These are phyloP conservation scores for Rhizophora mangle DNA, from an alignment of 345 rosid genomes.

Conservation along the genomic window DNA sequence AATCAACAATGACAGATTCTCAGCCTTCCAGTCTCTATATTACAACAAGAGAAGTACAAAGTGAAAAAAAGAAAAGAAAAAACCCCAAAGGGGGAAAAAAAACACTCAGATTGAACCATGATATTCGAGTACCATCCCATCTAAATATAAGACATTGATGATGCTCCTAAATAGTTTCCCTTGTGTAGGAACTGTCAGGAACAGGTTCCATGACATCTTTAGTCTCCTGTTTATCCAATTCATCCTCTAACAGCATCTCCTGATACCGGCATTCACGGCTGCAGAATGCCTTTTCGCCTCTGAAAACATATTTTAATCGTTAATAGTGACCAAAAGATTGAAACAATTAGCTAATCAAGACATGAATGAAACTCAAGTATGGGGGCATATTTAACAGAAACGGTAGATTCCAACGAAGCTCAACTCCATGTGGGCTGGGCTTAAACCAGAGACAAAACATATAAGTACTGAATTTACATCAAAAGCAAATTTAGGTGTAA, in stretches of 20 bases:
- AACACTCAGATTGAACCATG: conserved; percentile 1
- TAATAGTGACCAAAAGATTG: background rate
- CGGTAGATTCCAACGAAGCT: too few relatives aligned
- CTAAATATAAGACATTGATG: background rate
- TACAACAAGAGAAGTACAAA: conserved; percentile 6
- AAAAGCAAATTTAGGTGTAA: background rate
- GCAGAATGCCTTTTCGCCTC: conserved; percentile 94
- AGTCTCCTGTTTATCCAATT: conserved; percentile 20
- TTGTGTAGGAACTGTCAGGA: conserved; percentile 8
- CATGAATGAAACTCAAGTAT: too few relatives aligned
- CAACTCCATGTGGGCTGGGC: too few relatives aligned
- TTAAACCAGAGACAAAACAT: background rate
- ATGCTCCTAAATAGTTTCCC: background rate
- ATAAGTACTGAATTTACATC: background rate
- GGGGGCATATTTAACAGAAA: too few relatives aligned
- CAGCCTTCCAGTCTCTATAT: conserved; percentile 8
- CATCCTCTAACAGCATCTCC: conserved; percentile 64
- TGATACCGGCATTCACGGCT: conserved; percentile 73
- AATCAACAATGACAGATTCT: conserved; percentile 13
- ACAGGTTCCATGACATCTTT: conserved; percentile 24
- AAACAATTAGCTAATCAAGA: too few relatives aligned
- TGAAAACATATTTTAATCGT: conserved; percentile 20
- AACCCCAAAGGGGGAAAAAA: background rate
- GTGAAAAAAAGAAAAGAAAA: background rate
- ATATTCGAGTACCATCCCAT: conserved; percentile 1